Evolutionary conservation across 2,329 filamentous ascomycete species (phyloP), one percentile per base, ranked within the genome.

Genomic region (Aspergillus sp.): DNA sequence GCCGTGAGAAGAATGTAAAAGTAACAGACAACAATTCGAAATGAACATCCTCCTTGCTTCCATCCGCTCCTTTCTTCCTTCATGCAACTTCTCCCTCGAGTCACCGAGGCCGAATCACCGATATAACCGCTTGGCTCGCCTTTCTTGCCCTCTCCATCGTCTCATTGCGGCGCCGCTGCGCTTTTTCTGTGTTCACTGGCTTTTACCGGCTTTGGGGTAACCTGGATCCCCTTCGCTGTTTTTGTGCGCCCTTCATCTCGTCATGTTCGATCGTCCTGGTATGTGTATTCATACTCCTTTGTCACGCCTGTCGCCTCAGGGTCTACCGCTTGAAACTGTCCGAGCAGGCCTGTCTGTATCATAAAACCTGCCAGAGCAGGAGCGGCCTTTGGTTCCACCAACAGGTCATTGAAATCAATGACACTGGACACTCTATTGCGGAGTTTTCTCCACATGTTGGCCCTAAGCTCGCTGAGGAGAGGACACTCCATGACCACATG

Each of bases 401-500:
- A 38, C 7, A 49, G 44, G 33, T 30, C 22, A 17, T 46, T 47
- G 5, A 51, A 6, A 7, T 42, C 30, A 33, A 47, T 32, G 4
- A 7, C 15, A 9, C 33, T n/a, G 7, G 33, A 37, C 33, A 37
- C 33, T 17, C 15, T 37, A 7, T 37, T 37, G 13, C 33, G 3
- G 13, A 37, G 13, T 9, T 15, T 37, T 17, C 9, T 37, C 33
- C 33, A 37, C 35, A 32, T 47, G 17, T 49, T 38, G 25, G 41
- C 32, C 20, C 51, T 39, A 10, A 53, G 46, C 23, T 43, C 38
- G 13, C 27, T 47, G 30, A 46, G 23, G 7, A 46, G 37, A n/a
- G 44, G 43, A 25, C 38, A 49, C n/a, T 42, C 23, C 9, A 46
- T 41, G 19, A 49, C 38, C 9, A 49, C 19, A 44, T 49, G 38